These are phyloP conservation scores for Metarhizium brunneum DNA, from an alignment of 2,329 filamentous ascomycete genomes.

Conservation along the genomic window DNA sequence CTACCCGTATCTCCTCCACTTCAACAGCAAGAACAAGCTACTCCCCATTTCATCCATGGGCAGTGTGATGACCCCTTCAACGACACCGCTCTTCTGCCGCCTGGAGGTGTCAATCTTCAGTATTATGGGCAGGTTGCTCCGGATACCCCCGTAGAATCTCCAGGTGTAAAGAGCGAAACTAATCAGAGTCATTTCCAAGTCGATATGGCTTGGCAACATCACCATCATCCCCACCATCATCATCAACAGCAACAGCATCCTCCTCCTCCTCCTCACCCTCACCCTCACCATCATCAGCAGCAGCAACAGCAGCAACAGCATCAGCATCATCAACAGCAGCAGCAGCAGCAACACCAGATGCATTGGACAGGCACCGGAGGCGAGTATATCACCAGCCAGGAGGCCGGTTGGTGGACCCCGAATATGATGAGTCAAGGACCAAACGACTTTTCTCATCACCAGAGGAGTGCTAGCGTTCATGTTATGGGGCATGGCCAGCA, in stretches of 20 bases:
- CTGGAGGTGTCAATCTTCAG: constrained; percentile 14
- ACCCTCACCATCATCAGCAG: constrained; percentile 9
- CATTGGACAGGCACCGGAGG: constrained; percentile 16
- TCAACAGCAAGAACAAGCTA: constrained; percentile 17
- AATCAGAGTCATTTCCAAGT: constrained; percentile 16
- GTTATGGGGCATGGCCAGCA: constrained; percentile 32
- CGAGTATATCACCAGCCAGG: constrained; percentile 16
- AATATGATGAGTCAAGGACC: constrained; percentile 18
- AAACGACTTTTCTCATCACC: constrained; percentile 18
- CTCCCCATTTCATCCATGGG: constrained; percentile 24
- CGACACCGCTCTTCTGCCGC: constrained; percentile 17
- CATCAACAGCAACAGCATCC: constrained; percentile 1
- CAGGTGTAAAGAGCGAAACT: constrained; percentile 23
- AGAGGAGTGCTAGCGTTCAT: constrained; percentile 28
- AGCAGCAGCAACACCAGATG: constrained; percentile 13
- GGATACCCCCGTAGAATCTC: constrained; percentile 30
- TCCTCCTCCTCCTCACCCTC: constrained; percentile 6
- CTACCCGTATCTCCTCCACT: constrained; percentile 16
- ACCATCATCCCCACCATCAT: constrained; percentile 2
- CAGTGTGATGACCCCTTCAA: constrained; percentile 29
- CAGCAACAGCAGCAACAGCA: background rate
- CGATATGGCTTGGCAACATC: constrained; percentile 8
- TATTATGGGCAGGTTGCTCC: constrained; percentile 23
- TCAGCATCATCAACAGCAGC: constrained; percentile 13
- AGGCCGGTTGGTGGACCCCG: constrained; percentile 22